phyloP scores from a whole-genome alignment of 371 early-diverging fungal species.

The Rhizopus stolonifer region DNA sequence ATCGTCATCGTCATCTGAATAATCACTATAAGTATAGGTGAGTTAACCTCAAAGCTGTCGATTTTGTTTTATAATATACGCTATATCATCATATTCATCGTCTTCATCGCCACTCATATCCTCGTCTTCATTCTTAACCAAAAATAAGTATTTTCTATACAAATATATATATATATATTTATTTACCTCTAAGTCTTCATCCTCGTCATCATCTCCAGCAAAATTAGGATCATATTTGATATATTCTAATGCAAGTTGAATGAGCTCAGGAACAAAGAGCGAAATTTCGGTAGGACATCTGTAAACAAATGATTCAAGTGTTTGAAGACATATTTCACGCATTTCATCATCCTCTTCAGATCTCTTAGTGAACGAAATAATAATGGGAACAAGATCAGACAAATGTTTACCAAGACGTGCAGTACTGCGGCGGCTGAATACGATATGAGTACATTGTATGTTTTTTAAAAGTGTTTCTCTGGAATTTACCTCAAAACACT shows the following conservation, averaged over 20 bases:
- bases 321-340: constrained; percentile 82
- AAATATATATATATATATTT: background rate
- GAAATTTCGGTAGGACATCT: constrained; percentile 77
- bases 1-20: constrained; percentile 77
- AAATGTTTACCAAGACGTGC: constrained; percentile 72
- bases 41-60: too few relatives aligned
- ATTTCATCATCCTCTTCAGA: constrained; percentile 82
- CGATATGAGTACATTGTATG: too few relatives aligned
- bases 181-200: constrained; percentile 29
- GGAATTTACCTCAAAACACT: constrained; percentile 67
- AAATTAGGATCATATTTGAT: constrained; percentile 91
- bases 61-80: constrained; percentile 38
- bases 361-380: constrained; percentile 52
- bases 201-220: constrained; percentile 75
- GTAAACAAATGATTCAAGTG: constrained; percentile 80
- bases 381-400: constrained; percentile 61
- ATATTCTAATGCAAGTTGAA: constrained; percentile 63
- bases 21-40: constrained; percentile 44
- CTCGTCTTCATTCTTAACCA: constrained; percentile 8
- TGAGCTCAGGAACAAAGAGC: constrained; percentile 62
- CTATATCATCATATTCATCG: constrained; percentile 72
- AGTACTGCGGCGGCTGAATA: constrained; percentile 77
- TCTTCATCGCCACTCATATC: constrained; percentile 61
- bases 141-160: background rate
- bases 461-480: background rate